Evolutionary conservation across 169 alveolate species (phyloP).

Genomic region (Cryptosporidium canis): DNA sequence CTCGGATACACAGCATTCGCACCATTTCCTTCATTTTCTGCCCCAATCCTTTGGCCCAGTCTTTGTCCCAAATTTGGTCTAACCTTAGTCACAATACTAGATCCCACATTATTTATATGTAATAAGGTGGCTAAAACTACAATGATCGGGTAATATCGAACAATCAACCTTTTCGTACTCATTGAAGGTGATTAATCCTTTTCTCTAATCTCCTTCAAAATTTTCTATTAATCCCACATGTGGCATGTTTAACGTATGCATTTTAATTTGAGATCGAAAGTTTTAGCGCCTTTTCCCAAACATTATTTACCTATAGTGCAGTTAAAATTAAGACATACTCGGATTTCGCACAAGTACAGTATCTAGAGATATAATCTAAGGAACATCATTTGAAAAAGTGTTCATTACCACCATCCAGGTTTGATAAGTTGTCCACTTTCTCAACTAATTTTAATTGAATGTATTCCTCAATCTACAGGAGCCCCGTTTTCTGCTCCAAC

Average conservation of each 20-base stretch:
- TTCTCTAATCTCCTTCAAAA: neutral
- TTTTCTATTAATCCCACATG: slow-evolving; percentile 4
- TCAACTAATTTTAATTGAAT: no score
- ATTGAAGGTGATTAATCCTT: neutral
- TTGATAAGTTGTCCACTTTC: no score
- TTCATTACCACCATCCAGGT: no score
- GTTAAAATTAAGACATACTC: neutral
- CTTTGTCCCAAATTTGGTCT: neutral
- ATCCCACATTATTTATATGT: neutral
- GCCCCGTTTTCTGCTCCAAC: neutral
- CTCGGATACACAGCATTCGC: neutral
- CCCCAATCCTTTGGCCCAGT: neutral
- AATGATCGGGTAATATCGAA: neutral
- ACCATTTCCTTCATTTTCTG: neutral
- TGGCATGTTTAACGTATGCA: neutral
- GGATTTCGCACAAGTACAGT: neutral
- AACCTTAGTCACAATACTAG: slow-evolving; percentile 24
- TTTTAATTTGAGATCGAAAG: slow-evolving; percentile 38
- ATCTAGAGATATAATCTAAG: neutral
- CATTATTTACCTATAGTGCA: neutral
- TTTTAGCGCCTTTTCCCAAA: slow-evolving; percentile 34
- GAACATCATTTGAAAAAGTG: no score
- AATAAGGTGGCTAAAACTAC: neutral
- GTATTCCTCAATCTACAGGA: no score
- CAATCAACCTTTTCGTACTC: neutral